Evolutionary conservation across 1,139 yeast genomes (phyloP), one percentile per base, ranked within the genome.

Genomic region (Groenewaldozyma sp.): DNA sequence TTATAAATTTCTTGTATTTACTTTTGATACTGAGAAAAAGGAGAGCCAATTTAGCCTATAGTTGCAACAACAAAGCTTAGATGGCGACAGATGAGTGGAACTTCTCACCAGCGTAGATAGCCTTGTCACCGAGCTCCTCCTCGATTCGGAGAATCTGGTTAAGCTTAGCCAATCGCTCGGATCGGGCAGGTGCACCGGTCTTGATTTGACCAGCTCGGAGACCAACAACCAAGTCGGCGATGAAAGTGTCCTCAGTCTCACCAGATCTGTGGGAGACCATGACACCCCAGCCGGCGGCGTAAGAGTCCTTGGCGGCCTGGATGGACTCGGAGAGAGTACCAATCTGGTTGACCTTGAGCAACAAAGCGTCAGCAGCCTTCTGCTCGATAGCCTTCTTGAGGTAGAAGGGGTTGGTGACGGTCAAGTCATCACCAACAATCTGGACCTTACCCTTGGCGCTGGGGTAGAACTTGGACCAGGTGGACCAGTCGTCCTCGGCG

Each of bases 111-210:
- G 96, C 95, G 73, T 76, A 88, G 67, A 84, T 63, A 53, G 95
- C 95, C 76, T 84, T 84, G 77, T 75, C 84, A 63, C 95, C 96
- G 64, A 88, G 81, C 73, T 82, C 87, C 73, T 88, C 95, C 77
- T 88, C 97, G 60, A 88, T 88, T 75, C 97, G 84, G 68, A 88
- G 78, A 70, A 88, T 80, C 76, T 88, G 94, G 63, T 62, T 62
- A 70, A 81, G 81, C 76, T 88, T 88, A 66, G 96, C 96, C 69
- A 88, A 79, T 79, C 97, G 88, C 76, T 88, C 97, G 55, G 96
- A 84, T 77, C 97, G 86, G 56, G 95, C 94, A 65, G 96, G 95
- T 64, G 97, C 96, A 79, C 97, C 97, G 58, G 95, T 82, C 87
- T 88, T 88, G 70, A 88, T 81, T 77, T 88, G 96, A 68, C 95